phyloP scores from a whole-genome alignment of 805 yeast species.

The Wickerhamiella australiensis region DNA sequence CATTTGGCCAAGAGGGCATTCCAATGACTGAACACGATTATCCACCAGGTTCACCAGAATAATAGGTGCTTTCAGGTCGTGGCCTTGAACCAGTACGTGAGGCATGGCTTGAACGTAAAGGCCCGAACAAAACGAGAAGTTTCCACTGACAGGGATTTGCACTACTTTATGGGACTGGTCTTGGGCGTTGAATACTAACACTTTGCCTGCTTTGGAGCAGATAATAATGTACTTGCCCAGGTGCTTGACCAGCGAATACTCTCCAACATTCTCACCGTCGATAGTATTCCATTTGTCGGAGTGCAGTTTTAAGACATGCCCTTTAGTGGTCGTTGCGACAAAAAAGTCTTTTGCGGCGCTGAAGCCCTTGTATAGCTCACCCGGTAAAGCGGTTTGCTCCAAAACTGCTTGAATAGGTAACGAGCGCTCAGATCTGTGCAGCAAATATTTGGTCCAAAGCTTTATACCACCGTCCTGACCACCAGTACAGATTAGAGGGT shows the following conservation, averaged over 20 bases:
- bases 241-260: constrained; percentile 6
- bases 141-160: not conserved
- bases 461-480: constrained; percentile 88
- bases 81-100: constrained; percentile 46
- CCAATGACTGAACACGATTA: not conserved
- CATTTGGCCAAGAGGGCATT: constrained; percentile 23
- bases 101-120: constrained; percentile 2
- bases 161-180: not conserved
- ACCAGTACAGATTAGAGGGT: constrained; percentile 56
- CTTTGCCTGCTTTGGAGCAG: constrained; percentile 3
- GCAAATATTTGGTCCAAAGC: constrained; percentile 34
- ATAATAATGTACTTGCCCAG: not conserved
- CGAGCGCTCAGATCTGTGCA: not conserved
- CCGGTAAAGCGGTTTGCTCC: constrained; percentile 20
- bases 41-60: constrained; percentile 23
- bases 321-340: constrained; percentile 3
- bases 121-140: constrained; percentile 4
- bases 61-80: constrained; percentile 50
- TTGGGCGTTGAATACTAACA: not conserved
- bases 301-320: constrained; percentile 2
- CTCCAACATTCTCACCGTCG: constrained; percentile 15
- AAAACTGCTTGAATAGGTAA: not conserved
- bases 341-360: constrained; percentile 4
- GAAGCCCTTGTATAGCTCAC: constrained; percentile 26
- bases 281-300: constrained; percentile 14